Evolutionary conservation across 805 yeast genomes (phyloP).

Genomic region (Hanseniaspora pseudoguilliermondii): DNA sequence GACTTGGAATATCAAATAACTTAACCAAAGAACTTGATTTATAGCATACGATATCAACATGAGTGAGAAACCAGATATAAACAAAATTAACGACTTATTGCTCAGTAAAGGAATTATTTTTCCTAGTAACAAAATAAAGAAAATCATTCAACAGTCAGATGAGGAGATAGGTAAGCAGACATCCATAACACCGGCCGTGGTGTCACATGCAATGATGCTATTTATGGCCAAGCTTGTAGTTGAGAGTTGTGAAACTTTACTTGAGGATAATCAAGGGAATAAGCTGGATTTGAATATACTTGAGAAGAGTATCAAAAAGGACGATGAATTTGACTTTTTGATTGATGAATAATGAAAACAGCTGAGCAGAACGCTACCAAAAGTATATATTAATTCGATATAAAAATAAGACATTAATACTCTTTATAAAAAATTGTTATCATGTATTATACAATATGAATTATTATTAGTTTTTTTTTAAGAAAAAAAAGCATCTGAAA

Average conservation of each 20-base stretch:
- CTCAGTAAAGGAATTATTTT: conserved; percentile 27
- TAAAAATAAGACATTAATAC: too few relatives aligned
- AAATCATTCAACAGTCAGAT: conserved; percentile 84
- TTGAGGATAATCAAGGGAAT: conserved; percentile 54
- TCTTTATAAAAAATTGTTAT: too few relatives aligned
- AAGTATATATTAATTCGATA: too few relatives aligned
- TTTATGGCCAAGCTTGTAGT: conserved; percentile 84
- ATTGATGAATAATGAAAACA: conserved; percentile 27
- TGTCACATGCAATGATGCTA: conserved; percentile 86
- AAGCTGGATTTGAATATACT: conserved; percentile 55
- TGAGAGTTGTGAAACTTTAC: conserved; percentile 67
- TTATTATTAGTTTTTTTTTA: too few relatives aligned
- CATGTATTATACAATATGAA: too few relatives aligned
- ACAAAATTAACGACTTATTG: neutral
- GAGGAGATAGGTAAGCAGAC: conserved; percentile 98
- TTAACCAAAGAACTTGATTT: too few relatives aligned
- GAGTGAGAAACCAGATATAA: neutral
- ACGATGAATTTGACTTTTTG: conserved; percentile 87
- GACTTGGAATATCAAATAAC: too few relatives aligned
- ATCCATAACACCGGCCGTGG: conserved; percentile 96
- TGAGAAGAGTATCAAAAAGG: conserved; percentile 66
- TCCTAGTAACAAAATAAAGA: conserved; percentile 88
- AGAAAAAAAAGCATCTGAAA: too few relatives aligned
- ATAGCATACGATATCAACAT: neutral
- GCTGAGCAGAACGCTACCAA: too few relatives aligned